Conservation (phyloP, 2,329 filamentous ascomycete species). For the Emergomyces pasteurianus region DNA sequence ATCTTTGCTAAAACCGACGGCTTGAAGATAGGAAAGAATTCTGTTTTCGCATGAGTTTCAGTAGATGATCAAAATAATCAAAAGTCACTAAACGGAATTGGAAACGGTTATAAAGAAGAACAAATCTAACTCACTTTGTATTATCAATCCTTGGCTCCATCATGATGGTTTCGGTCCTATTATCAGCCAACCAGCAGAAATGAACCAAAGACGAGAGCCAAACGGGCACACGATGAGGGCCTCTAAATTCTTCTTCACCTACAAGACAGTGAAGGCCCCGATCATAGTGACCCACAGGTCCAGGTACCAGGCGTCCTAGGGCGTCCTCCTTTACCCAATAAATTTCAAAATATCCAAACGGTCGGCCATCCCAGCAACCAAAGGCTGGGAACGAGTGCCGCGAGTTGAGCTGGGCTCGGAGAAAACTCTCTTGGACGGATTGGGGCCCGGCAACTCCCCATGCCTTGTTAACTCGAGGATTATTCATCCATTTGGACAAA, state of each 20-base stretch:
- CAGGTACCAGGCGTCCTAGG: constrained; percentile 56
- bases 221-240: constrained; percentile 58
- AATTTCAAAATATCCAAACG: constrained; percentile 94
- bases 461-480: constrained; percentile 68
- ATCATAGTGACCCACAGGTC: constrained; percentile 65
- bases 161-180: constrained; percentile 68
- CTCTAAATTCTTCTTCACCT: constrained; percentile 84
- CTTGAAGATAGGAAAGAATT: constrained; percentile 57
- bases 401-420: constrained; percentile 52
- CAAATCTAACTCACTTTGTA: constrained; percentile 50
- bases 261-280: constrained; percentile 79
- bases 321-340: constrained; percentile 96
- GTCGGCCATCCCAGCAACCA: constrained; percentile 85
- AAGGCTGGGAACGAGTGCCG: constrained; percentile 81
- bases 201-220: constrained; percentile 87
- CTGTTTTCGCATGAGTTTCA: constrained; percentile 29
- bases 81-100: neutral
- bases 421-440: constrained; percentile 52
- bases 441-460: constrained; percentile 59
- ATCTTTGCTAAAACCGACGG: constrained; percentile 73
- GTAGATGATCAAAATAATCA: neutral
- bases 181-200: constrained; percentile 65
- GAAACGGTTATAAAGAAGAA: neutral
- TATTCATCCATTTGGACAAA: constrained; percentile 79
- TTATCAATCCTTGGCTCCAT: constrained; percentile 91